Conservation (phyloP, 768 basidiomycete genomes). For the Phlegmacium glaucopus region DNA sequence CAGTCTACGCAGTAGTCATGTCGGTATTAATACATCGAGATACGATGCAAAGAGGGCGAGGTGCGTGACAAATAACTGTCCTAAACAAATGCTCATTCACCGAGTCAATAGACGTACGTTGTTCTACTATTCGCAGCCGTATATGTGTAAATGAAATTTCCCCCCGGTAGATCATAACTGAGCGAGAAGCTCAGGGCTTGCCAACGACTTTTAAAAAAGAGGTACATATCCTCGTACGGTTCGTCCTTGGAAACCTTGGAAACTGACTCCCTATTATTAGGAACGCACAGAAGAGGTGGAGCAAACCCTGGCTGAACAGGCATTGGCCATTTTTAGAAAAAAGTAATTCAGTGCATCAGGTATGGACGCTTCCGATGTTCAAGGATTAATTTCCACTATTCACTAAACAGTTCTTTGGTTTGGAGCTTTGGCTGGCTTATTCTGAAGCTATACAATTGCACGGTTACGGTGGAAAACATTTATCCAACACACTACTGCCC, state of each 20-base stretch:
- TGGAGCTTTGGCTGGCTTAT: no score
- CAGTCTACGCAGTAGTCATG: conserved; percentile 50
- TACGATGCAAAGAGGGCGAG: conserved; percentile 52
- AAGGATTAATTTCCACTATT: neutral
- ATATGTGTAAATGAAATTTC: conserved; percentile 1
- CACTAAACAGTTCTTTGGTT: neutral
- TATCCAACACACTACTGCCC: no score
- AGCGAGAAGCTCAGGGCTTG: conserved; percentile 26
- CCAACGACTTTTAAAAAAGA: conserved; percentile 23
- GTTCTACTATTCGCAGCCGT: neutral
- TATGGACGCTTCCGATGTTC: neutral
- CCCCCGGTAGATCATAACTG: conserved; percentile 28
- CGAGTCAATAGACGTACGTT: conserved; percentile 29
- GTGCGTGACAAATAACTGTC: conserved; percentile 30
- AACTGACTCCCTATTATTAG: conserved; percentile 19
- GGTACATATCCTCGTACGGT: conserved; percentile 12
- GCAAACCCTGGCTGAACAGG: conserved; percentile 37
- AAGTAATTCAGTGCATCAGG: conserved; percentile 8
- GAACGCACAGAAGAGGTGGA: conserved; percentile 33
- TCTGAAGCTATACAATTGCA: no score
- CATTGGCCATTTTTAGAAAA: conserved; percentile 29
- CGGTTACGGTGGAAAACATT: no score
- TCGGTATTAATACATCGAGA: conserved; percentile 51
- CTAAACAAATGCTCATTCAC: conserved; percentile 2
- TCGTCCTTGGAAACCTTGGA: neutral